phyloP scores from a whole-genome alignment of 2,329 filamentous ascomycete species.

The Microsporum ferrugineum region DNA sequence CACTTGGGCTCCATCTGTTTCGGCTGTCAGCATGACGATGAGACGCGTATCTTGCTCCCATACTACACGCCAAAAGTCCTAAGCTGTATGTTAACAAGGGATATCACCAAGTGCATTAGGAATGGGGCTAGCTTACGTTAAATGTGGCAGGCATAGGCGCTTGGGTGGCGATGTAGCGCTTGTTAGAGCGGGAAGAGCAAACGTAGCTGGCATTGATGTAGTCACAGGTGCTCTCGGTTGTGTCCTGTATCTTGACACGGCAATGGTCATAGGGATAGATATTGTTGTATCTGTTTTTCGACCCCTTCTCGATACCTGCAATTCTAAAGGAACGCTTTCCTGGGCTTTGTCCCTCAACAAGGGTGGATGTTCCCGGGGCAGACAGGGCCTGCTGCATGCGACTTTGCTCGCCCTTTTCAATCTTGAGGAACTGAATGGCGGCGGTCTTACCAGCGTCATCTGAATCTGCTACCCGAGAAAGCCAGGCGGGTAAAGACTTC shows the following conservation, averaged over 20 bases:
- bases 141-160: constrained; percentile 88
- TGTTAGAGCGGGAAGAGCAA: constrained; percentile 68
- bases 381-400: constrained; percentile 81
- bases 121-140: constrained; percentile 47
- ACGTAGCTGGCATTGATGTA: constrained; percentile 93
- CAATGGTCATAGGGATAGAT: constrained; percentile 94
- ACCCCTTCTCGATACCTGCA: constrained; percentile 85
- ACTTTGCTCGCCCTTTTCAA: constrained; percentile 75
- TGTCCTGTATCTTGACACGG: constrained; percentile 64
- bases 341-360: constrained; percentile 20
- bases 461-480: constrained; percentile 55
- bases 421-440: constrained; percentile 68
- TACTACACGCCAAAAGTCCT: constrained; percentile 96
- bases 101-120: constrained; percentile 6
- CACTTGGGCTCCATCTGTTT: constrained; percentile 81
- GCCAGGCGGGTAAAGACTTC: constrained; percentile 60
- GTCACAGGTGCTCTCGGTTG: constrained; percentile 61
- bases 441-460: constrained; percentile 67
- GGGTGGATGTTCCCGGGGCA: constrained; percentile 39
- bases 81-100: constrained; percentile 19
- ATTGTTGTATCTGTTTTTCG: constrained; percentile 95
- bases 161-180: constrained; percentile 90
- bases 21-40: constrained; percentile 91
- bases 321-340: constrained; percentile 51
- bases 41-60: constrained; percentile 96